Conservation (phyloP, 257 asterid genomes). For the Coffea canephora region DNA sequence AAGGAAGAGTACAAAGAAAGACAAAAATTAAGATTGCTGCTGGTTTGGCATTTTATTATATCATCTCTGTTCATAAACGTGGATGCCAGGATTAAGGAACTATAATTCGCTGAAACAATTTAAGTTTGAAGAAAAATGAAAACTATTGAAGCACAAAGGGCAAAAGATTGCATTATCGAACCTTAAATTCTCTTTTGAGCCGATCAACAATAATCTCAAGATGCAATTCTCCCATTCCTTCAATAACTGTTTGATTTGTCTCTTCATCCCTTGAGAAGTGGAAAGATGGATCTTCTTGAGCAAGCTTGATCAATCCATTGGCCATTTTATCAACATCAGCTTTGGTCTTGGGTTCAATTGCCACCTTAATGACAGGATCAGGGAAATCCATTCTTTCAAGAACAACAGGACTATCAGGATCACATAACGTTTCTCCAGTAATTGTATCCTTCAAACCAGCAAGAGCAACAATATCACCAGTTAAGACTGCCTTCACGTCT, state of each 20-base stretch:
- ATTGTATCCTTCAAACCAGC: constrained; percentile 92
- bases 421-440: constrained; percentile 90
- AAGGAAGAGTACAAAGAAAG: neutral
- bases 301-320: constrained; percentile 79
- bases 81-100: neutral
- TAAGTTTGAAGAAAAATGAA: neutral
- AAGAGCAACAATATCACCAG: constrained; percentile 95
- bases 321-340: constrained; percentile 97
- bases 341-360: constrained; percentile 95
- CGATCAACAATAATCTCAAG: constrained; percentile 96
- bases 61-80: neutral
- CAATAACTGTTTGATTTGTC: constrained; percentile 87
- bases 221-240: constrained; percentile 99
- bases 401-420: constrained; percentile 74
- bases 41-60: neutral
- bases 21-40: neutral
- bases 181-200: constrained; percentile 95
- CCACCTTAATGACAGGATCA: constrained; percentile 97
- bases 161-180: constrained; percentile 23
- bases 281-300: constrained; percentile 98
- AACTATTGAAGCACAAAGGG: neutral
- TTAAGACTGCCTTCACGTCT: constrained; percentile 67
- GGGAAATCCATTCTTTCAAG: constrained; percentile 99
- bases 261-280: constrained; percentile 97
- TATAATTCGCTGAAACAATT: neutral